Base-by-base conservation (phyloP, 2,329 filamentous ascomycete genomes). In the Drechslerella coelobrocha region DNA sequence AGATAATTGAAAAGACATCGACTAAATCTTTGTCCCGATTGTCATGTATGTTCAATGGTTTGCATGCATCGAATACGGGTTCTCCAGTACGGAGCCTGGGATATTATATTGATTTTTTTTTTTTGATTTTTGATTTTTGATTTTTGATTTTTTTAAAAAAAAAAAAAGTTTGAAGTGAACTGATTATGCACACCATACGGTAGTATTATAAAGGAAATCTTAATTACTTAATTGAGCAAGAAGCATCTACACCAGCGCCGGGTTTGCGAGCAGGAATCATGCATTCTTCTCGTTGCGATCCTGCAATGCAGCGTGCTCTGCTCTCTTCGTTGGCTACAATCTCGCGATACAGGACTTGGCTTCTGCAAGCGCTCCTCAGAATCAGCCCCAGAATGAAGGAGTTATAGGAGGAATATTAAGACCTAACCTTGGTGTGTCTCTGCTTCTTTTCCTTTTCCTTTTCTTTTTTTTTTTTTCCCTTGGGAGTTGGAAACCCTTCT, bases 281-380 rank as follows among this genome's bases (percentile, higher is more conserved):
- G 43, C 19, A 48, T 10, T 19, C 23, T 21, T 10, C 5, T 48
- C 17, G 23, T 48, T 48, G 23, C 34, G 34, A 39, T n/a, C 2
- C 34, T 39, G 2, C 4, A 10, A n/a, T 48, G 43, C 17, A 48
- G 43, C 10, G 12, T 48, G 23, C 43, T 19, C n/a, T 48, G 43
- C 23, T 48, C 4, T 14, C 43, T 23, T 10, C n/a, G 10, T 48
- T 14, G 43, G 43, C 43, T 9, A 19, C 43, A 48, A 48, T 26
- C 43, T 48, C 17, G 23, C 43, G 23, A 21, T 26, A 23, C 43
- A 48, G 23, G 2, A 24, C 63, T 68, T 68, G 63, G 63, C 56
- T 27, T 41, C 27, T 24, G 24, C 85, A 88, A 77, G 80, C 83
- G 62, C 75, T 56, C 27, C 43, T 54, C 48, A 65, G 41, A 47